Base-by-base conservation (phyloP, 371 early-diverging fungal genomes). In the Actinomortierella ambigua region DNA sequence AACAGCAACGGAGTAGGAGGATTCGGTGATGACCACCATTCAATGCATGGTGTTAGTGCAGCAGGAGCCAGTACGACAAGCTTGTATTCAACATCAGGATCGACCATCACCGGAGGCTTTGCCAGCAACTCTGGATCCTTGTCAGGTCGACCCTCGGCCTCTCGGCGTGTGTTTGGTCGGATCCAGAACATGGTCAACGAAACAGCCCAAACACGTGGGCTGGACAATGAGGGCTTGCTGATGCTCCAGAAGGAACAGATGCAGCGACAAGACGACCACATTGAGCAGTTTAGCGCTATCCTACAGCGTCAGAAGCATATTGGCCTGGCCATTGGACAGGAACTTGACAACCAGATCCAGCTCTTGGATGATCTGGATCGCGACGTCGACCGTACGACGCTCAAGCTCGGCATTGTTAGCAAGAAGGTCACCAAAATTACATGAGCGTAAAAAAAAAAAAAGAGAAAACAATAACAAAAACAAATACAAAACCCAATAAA, bases 331-430 rank as follows among this genome's bases (percentile, higher is more conserved):
- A 95, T 97, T 50, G 88, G 91, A 22, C 73, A 92, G 22, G 96
- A 96, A 67, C 80, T 97, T 27, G 96, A 95, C 53, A 67, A 82
- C 61, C 96, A 96, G 61, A 95, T 92, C 69, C 88, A 90, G 55
- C 34, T 95, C 50, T 63, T 97, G 63, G 87, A 88, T n/a, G 93
- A 95, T 40, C 63, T 97, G n/a, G 92, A 91, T 65, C 79, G 81
- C 43, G 83, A 85, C 61, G 85, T 94, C 11, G 90, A 88, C 40
- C 77, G 87, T 22, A 93, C 93, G 7, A 81, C 85, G n/a, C 77
- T 75, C 23, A 91, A 91, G 57, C 69, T 96, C n/a, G 84, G 86
- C 47, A 79, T 85, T 46, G 90, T 90, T 8, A 81, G 84, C 50
- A 92, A 90, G 64, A 90, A 92, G 63, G 75, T 93, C 59, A 89